These are phyloP conservation scores for Alternaria postmessia DNA, from an alignment of 2,329 filamentous ascomycete species.

Conservation along the genomic window DNA sequence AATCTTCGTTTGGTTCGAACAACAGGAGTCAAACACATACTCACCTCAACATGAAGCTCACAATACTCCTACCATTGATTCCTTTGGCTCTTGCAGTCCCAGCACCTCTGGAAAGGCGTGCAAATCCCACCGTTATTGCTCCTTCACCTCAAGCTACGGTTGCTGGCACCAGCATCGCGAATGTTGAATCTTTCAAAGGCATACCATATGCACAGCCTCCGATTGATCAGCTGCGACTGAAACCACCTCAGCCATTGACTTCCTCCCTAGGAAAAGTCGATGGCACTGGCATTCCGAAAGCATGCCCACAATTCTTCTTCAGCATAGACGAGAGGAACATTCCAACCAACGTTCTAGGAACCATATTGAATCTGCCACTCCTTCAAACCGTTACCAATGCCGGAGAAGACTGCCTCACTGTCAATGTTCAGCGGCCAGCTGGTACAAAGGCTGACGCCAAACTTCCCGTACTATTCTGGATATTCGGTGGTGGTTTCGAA, in stretches of 20 bases:
- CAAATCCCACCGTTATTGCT: conserved; percentile 63
- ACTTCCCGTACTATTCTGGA: conserved; percentile 60
- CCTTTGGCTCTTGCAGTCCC: conserved; percentile 45
- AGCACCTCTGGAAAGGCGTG: conserved; percentile 55
- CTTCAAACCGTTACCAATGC: conserved; percentile 48
- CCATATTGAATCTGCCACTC: conserved; percentile 51
- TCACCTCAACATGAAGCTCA: conserved; percentile 38
- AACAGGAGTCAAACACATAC: background rate
- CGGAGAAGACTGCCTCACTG: conserved; percentile 55
- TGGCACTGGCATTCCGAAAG: conserved; percentile 64
- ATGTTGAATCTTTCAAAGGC: conserved; percentile 74
- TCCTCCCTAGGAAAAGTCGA: conserved; percentile 67
- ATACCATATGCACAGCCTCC: conserved; percentile 80
- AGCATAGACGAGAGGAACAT: conserved; percentile 55
- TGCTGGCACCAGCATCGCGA: conserved; percentile 55
- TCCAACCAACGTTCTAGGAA: conserved; percentile 49
- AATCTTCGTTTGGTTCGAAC: background rate
- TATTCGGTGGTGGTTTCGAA: conserved; percentile 56
- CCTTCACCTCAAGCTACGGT: conserved; percentile 63
- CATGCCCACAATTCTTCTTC: conserved; percentile 77
- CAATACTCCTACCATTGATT: conserved; percentile 31
- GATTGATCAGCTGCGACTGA: conserved; percentile 70
- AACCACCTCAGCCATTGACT: conserved; percentile 70
- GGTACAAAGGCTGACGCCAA: conserved; percentile 48
- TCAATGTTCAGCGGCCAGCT: conserved; percentile 54